Evolutionary conservation across 331 rosid species (phyloP).

Genomic region (Spiraea crenata): DNA sequence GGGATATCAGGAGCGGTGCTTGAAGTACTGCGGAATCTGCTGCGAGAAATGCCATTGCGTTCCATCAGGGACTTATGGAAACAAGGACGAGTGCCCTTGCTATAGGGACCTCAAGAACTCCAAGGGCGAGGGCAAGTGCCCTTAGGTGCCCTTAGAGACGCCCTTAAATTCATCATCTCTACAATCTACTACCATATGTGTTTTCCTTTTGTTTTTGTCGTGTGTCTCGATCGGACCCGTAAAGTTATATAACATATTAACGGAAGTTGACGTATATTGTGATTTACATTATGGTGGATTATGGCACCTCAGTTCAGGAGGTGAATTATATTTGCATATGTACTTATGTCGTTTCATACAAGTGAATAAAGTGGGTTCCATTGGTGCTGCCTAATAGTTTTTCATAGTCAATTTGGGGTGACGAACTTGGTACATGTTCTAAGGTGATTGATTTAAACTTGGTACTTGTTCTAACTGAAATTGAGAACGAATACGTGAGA

Average conservation of each 20-base stretch:
- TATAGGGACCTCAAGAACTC: constrained; percentile 72
- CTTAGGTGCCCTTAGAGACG: too few relatives aligned
- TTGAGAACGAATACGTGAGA: too few relatives aligned
- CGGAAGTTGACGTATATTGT: constrained; percentile 1
- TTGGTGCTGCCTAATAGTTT: too few relatives aligned
- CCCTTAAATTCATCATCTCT: too few relatives aligned
- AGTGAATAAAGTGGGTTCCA: not conserved
- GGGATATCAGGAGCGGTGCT: constrained; percentile 54
- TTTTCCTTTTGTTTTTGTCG: too few relatives aligned
- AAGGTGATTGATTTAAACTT: too few relatives aligned
- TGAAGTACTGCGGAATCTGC: constrained; percentile 78
- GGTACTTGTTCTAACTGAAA: too few relatives aligned
- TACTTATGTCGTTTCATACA: not conserved
- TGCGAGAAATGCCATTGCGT: constrained; percentile 74
- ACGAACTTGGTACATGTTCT: too few relatives aligned
- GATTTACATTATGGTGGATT: too few relatives aligned
- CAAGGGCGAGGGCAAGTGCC: constrained; percentile 77
- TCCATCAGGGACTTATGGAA: constrained; percentile 87
- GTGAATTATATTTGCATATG: not conserved
- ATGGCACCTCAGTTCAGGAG: too few relatives aligned
- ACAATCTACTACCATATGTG: too few relatives aligned
- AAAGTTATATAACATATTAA: not conserved
- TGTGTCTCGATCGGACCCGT: not conserved
- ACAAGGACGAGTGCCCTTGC: constrained; percentile 92
- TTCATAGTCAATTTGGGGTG: too few relatives aligned